A percentile compares a stretch with the other conserved stretches of the same genome.
phyloP scores from a whole-genome alignment of 192 early-diverging fungal genomes.

The Physocladia obscura region DNA sequence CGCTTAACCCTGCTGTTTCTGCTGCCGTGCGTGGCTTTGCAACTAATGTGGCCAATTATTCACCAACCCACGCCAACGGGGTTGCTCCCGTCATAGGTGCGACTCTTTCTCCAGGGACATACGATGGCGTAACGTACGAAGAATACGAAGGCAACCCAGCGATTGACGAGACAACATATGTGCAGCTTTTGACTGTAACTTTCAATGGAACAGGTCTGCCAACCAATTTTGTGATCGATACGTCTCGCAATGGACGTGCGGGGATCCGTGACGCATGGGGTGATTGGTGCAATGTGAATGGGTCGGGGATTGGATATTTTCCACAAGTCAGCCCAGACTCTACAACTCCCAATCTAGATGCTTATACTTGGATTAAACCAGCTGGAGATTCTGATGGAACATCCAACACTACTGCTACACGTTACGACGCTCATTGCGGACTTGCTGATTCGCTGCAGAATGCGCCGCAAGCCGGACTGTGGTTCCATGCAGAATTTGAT shows the following conservation, averaged over 20 bases:
- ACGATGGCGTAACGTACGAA: not conserved
- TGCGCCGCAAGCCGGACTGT: slow-evolving; percentile 45
- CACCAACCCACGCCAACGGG: slow-evolving; percentile 38
- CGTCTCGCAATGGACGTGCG: not conserved
- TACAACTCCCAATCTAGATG: slow-evolving; percentile 36
- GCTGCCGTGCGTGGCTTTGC: slow-evolving; percentile 36
- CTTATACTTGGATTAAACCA: slow-evolving; percentile 50
- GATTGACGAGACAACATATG: not conserved
- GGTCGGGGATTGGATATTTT: not conserved
- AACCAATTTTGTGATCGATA: not conserved
- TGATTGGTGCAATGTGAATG: not conserved
- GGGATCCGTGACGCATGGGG: not conserved
- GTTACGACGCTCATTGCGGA: slow-evolving; percentile 32
- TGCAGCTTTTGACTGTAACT: not conserved
- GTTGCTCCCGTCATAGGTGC: not conserved
- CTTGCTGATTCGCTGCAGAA: slow-evolving; percentile 29
- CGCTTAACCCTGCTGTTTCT: slow-evolving; percentile 9
- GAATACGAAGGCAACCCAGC: not conserved
- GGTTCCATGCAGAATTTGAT: slow-evolving; percentile 48
- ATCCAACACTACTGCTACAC: slow-evolving; percentile 36
- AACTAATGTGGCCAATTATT: slow-evolving; percentile 49
- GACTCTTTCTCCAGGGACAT: not conserved
- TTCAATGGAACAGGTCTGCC: not conserved
- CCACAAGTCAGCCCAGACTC: not conserved
- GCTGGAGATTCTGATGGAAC: slow-evolving; percentile 45